Evolutionary conservation across 805 yeast genomes (phyloP).

Genomic region (Ogataea henricii): DNA sequence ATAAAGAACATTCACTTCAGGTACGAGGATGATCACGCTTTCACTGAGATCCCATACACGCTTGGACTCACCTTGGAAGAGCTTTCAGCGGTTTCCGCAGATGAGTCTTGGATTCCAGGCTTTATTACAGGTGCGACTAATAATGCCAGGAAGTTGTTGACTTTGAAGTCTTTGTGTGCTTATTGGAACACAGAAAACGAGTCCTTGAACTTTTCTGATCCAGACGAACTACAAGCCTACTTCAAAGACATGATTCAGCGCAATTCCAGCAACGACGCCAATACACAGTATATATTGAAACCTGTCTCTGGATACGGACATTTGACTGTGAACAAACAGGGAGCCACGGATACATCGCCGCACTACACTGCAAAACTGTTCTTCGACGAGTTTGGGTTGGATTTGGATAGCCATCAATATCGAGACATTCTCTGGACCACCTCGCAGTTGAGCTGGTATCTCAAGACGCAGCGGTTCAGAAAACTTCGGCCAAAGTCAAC

Average conservation of each 20-base stretch:
- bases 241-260: slow-evolving; percentile 49
- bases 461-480: slow-evolving; percentile 74
- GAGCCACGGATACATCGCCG: slow-evolving; percentile 66
- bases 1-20: slow-evolving; percentile 89
- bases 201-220: slow-evolving; percentile 50
- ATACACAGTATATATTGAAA: slow-evolving; percentile 61
- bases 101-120: slow-evolving; percentile 79
- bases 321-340: slow-evolving; percentile 74
- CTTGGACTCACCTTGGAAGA: slow-evolving; percentile 83
- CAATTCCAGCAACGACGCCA: slow-evolving; percentile 24
- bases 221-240: slow-evolving; percentile 47
- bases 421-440: slow-evolving; percentile 78
- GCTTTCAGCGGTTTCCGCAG: slow-evolving; percentile 88
- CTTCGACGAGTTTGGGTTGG: slow-evolving; percentile 88
- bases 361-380: slow-evolving; percentile 73
- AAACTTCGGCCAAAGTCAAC: slow-evolving; percentile 63
- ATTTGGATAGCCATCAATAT: slow-evolving; percentile 82
- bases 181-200: slow-evolving; percentile 79
- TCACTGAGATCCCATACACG: slow-evolving; percentile 76
- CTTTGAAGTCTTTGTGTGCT: slow-evolving; percentile 69
- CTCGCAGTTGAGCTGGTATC: slow-evolving; percentile 76
- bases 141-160: slow-evolving; percentile 74
- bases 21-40: slow-evolving; percentile 77
- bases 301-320: slow-evolving; percentile 92
- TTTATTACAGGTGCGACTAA: slow-evolving; percentile 72